Base-by-base conservation (phyloP, 2,329 filamentous ascomycete genomes). In the Paraphaeosphaeria sporulosa region DNA sequence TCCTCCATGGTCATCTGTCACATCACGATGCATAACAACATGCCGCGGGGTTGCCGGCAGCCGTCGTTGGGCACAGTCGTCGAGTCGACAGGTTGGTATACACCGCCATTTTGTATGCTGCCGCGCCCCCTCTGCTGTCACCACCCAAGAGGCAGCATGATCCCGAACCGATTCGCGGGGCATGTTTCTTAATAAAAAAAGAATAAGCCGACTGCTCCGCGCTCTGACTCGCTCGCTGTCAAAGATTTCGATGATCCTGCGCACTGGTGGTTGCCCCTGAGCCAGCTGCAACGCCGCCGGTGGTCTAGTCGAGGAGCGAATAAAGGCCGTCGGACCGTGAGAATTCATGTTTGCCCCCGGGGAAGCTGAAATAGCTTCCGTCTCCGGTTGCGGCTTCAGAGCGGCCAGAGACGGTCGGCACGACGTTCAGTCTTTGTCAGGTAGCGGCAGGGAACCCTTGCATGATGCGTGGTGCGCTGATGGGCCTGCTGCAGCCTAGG, bases 21-120 rank as follows among this genome's bases (percentile, higher is more conserved):
- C 62, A 65, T 62, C 64, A 63, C 64, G 52, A 62, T 61, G 62
- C 61, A 23, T 23, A 10, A 55, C 59, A 49, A 25, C 54, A 53
- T 63, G 21, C 32, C 65, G 67, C 61, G 55, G n/a, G 57, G 55
- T 56, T 50, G 64, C 67, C 61, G 68, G 60, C 60, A 63, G 62
- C 62, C 65, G 63, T 27, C 44, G 44, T 48, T 30, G 44, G 44
- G 44, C 44, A 27, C 32, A 34, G 12, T 42, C n/a, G 30, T 57
- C 46, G 23, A 30, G 19, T 42, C 40, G 32, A 25, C 58, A 27
- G 17, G 53, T 38, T 25, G 15, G 44, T 21, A 53, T 70, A 64
- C 75, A 76, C 74, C 74, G 75, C 75, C 70, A 70, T 69, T 72
- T 69, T 69, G 61, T 62, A 67, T 64, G 69, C 51, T 62, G 65